Evolutionary conservation across 345 rosid species (phyloP).

Genomic region (Chamaenerion angustifolium): DNA sequence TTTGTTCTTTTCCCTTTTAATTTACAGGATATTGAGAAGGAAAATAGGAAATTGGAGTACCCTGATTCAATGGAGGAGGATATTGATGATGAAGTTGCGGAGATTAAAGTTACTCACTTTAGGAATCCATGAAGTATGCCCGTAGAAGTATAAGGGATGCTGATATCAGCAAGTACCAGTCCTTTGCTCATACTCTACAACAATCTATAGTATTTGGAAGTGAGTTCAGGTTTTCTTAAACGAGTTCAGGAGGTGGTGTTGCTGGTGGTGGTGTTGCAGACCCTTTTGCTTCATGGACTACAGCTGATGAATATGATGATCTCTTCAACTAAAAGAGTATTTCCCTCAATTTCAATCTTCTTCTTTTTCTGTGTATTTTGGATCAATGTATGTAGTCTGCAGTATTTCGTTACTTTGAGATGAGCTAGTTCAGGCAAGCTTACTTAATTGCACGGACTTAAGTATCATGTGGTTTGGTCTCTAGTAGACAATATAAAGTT

Average conservation of each 20-base stretch:
- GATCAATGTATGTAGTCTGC: background rate
- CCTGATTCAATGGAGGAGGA: slow-evolving; percentile 99
- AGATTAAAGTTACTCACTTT: slow-evolving; percentile 73
- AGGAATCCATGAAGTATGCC: slow-evolving; percentile 90
- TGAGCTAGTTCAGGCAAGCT: too few species aligned
- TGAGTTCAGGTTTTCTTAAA: slow-evolving; percentile 62
- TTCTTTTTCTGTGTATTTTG: background rate
- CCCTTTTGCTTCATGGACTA: slow-evolving; percentile 63
- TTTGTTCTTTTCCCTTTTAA: background rate
- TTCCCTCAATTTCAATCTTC: too few species aligned
- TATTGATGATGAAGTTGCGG: slow-evolving; percentile 58
- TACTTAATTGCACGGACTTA: too few species aligned
- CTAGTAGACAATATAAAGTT: too few species aligned
- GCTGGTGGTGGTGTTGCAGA: slow-evolving; percentile 19
- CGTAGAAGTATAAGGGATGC: slow-evolving; percentile 89
- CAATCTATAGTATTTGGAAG: slow-evolving; percentile 82
- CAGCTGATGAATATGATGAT: slow-evolving; percentile 64
- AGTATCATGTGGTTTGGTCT: too few species aligned
- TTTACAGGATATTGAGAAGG: slow-evolving; percentile 77
- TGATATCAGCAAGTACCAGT: slow-evolving; percentile 85
- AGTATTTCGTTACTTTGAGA: too few species aligned
- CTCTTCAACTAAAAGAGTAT: slow-evolving; percentile 46
- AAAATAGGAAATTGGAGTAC: slow-evolving; percentile 60
- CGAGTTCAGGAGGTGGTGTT: slow-evolving; percentile 18
- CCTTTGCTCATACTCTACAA: slow-evolving; percentile 90